Evolutionary conservation across 169 alveolate species (phyloP).

Genomic region (Theileria luwenshuni): DNA sequence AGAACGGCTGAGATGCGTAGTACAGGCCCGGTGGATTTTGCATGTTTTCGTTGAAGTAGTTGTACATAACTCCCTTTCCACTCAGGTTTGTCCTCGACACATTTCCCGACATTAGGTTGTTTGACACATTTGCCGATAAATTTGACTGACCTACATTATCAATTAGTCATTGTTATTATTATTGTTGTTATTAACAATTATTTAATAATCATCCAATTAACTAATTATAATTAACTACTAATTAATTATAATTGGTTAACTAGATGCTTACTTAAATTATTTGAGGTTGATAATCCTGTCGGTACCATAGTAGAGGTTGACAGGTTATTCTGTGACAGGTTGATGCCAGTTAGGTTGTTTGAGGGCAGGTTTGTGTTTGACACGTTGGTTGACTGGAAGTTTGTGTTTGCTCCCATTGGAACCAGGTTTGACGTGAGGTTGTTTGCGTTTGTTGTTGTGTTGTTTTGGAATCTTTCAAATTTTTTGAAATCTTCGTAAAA

Average conservation of each 20-base stretch:
- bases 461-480: not conserved
- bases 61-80: slow-evolving; percentile 43
- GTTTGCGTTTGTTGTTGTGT: not conserved
- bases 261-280: no score
- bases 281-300: no score
- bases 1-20: slow-evolving; percentile 63
- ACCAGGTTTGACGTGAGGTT: not conserved
- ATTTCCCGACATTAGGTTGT: no score
- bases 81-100: no score
- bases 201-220: no score
- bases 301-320: no score
- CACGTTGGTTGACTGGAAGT: not conserved
- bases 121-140: not conserved
- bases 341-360: not conserved
- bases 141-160: no score
- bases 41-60: slow-evolving; percentile 41
- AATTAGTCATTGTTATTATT: no score
- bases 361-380: not conserved
- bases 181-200: no score
- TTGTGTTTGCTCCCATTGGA: not conserved
- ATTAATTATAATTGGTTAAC: no score
- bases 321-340: not conserved
- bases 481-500: slow-evolving; percentile 10
- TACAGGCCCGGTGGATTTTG: slow-evolving; percentile 65
- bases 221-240: no score